phyloP scores from a whole-genome alignment of 345 rosid species.

The Gossypium mustelinum region DNA sequence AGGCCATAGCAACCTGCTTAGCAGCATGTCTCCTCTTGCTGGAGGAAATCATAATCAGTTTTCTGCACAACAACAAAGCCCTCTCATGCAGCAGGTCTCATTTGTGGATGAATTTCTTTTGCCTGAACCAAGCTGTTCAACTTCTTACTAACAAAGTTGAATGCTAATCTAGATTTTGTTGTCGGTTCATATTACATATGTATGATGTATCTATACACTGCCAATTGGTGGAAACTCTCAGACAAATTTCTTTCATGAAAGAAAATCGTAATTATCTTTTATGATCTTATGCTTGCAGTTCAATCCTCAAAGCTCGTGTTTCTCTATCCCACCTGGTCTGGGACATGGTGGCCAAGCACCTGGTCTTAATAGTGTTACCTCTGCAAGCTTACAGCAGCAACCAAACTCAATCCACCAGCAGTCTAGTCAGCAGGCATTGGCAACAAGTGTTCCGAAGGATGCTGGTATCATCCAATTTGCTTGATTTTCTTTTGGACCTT shows the following conservation, averaged over 20 bases:
- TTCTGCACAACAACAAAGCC: constrained; percentile 77
- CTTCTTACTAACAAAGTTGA: neutral
- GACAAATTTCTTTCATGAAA: neutral
- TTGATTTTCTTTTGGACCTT: constrained; percentile 1
- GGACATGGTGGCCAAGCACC: constrained; percentile 78
- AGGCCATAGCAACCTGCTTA: constrained; percentile 68
- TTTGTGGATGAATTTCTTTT: neutral
- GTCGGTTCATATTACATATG: neutral
- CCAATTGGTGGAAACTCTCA: neutral
- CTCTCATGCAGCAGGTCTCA: constrained; percentile 74
- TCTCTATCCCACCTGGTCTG: constrained; percentile 61
- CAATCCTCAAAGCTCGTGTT: constrained; percentile 58
- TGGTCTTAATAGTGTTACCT: constrained; percentile 46
- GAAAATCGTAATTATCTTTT: neutral
- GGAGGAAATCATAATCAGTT: constrained; percentile 89
- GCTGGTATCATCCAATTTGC: constrained; percentile 34
- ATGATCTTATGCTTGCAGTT: constrained; percentile 33
- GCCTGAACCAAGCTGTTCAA: constrained; percentile 1
- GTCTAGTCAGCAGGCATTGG: constrained; percentile 59
- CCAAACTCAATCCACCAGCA: constrained; percentile 59
- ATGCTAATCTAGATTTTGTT: neutral
- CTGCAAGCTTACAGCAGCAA: constrained; percentile 65
- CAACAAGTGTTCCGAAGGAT: constrained; percentile 45
- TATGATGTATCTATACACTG: neutral
- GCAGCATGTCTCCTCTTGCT: constrained; percentile 56